Percentiles rank a stretch among this genome's conserved stretches.
Conservation (phyloP, 345 rosid species). For the Populus davidiana region DNA sequence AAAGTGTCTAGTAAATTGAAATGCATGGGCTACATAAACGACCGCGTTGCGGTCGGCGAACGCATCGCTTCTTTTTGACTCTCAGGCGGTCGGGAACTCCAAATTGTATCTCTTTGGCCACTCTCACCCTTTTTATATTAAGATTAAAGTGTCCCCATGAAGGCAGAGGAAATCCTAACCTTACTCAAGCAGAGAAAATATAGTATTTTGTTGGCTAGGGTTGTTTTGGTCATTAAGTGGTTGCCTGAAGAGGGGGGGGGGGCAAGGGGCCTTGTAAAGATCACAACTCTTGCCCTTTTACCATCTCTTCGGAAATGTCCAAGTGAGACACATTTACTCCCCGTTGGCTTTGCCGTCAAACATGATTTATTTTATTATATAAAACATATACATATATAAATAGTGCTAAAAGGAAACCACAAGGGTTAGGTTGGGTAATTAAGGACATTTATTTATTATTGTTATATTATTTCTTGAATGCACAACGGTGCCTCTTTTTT, state of each 20-base stretch:
- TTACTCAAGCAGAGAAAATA: background rate
- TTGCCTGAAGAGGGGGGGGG: no score
- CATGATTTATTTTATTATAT: no score
- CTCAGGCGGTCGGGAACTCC: conserved; percentile 8
- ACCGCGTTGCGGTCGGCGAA: conserved; percentile 82
- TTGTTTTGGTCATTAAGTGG: no score
- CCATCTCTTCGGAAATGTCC: background rate
- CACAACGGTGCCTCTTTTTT: no score
- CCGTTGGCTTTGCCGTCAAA: no score
- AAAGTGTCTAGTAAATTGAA: conserved; percentile 54
- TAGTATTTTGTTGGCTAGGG: no score
- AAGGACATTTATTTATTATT: no score
- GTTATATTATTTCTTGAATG: no score
- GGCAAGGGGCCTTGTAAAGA: background rate
- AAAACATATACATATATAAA: no score
- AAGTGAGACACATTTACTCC: background rate
- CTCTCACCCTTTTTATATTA: background rate
- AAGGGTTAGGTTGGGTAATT: no score
- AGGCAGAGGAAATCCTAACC: background rate
- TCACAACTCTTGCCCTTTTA: background rate
- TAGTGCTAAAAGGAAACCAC: no score
- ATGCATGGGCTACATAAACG: conserved; percentile 52
- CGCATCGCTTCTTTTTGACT: conserved; percentile 68
- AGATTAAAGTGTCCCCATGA: background rate
- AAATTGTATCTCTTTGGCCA: background rate